Evolutionary conservation across 2,329 filamentous ascomycete species (phyloP).

Genomic region (Dendryphion nanum): DNA sequence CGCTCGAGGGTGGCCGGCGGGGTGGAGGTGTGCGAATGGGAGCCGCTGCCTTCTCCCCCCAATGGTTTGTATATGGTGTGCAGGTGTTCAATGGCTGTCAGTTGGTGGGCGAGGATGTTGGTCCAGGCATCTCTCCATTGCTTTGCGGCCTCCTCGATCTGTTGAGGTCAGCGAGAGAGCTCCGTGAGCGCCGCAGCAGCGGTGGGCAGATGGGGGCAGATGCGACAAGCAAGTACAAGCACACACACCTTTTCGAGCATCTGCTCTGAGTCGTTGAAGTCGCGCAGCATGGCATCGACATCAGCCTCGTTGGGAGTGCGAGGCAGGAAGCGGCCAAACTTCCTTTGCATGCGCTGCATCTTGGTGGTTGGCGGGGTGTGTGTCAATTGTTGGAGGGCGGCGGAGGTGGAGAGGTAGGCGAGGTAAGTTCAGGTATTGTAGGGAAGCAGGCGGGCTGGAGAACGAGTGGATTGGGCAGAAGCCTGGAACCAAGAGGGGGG

Average conservation of each 20-base stretch:
- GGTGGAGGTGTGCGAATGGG: constrained; percentile 58
- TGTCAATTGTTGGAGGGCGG: constrained; percentile 15
- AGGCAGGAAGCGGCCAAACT: constrained; percentile 70
- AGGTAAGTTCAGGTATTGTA: neutral
- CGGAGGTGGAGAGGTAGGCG: neutral
- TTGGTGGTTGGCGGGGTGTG: constrained; percentile 26
- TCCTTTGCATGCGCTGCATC: constrained; percentile 72
- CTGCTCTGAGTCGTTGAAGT: constrained; percentile 77
- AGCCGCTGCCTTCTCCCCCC: constrained; percentile 60
- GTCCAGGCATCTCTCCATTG: constrained; percentile 79
- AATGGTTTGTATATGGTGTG: constrained; percentile 76
- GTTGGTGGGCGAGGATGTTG: constrained; percentile 67
- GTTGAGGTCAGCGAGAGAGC: neutral
- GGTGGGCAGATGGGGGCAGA: constrained; percentile 10
- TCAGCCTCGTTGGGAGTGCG: constrained; percentile 74
- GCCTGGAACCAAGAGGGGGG: neutral
- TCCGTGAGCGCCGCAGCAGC: no score
- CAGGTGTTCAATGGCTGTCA: constrained; percentile 65
- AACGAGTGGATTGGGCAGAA: no score
- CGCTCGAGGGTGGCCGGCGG: constrained; percentile 63
- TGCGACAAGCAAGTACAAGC: no score
- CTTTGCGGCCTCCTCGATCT: constrained; percentile 75
- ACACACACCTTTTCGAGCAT: constrained; percentile 70
- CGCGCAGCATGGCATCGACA: constrained; percentile 70
- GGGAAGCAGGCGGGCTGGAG: no score